Evolutionary conservation across 345 rosid genomes (phyloP).

Genomic region (Eucalyptus victrix): DNA sequence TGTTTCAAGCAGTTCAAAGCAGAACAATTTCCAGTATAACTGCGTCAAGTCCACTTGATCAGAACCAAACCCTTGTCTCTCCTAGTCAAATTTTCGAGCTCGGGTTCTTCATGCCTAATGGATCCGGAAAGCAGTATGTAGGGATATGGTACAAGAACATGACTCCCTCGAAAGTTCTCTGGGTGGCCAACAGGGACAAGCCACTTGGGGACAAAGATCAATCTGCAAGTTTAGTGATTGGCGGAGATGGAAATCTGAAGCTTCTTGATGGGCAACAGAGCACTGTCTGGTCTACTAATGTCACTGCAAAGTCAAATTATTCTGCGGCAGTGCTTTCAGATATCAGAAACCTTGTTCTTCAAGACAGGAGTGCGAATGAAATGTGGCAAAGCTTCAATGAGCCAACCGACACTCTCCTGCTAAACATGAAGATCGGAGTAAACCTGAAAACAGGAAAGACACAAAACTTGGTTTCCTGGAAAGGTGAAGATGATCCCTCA

Average conservation of each 20-base stretch:
- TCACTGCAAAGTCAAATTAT: not conserved
- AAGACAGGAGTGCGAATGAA: not conserved
- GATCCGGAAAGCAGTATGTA: not conserved
- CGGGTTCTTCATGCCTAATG: not conserved
- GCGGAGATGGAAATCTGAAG: not conserved
- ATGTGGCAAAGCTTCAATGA: constrained; percentile 28
- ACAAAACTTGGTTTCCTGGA: constrained; percentile 16
- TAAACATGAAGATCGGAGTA: constrained; percentile 14
- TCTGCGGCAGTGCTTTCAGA: constrained; percentile 6
- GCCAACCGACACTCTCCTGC: constrained; percentile 24
- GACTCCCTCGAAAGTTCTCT: not conserved
- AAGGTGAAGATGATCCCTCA: constrained; percentile 7
- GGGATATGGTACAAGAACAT: not conserved
- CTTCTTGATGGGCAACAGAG: not conserved
- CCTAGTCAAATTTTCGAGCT: not conserved
- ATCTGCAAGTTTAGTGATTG: constrained; percentile 4
- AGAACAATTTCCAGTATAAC: not conserved
- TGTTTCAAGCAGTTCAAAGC: not conserved
- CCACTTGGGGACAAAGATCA: constrained; percentile 1
- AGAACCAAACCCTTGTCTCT: not conserved
- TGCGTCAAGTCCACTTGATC: not conserved
- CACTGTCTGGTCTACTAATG: constrained; percentile 7
- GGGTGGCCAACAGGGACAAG: constrained; percentile 30
- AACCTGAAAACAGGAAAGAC: not conserved
- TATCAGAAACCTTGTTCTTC: constrained; percentile 16